Percentiles rank a stretch among this genome's conserved stretches.
These are phyloP conservation scores for Cicer cuneatum DNA, from an alignment of 306 rosid species.

Conservation along the genomic window DNA sequence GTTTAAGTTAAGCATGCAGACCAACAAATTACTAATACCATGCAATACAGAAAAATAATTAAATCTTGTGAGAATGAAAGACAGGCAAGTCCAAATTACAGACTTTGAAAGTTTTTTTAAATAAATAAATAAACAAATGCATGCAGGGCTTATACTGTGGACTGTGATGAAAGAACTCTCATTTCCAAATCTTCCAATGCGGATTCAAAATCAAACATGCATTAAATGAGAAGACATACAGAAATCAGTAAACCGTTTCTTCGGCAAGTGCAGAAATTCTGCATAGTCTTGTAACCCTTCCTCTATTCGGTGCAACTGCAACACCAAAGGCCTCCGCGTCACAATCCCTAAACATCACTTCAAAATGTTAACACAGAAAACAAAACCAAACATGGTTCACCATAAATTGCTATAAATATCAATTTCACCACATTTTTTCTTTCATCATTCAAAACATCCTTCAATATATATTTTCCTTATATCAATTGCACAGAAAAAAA, in stretches of 20 bases:
- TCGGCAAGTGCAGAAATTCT: slow-evolving; percentile 78
- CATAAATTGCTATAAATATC: neutral
- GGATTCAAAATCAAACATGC: slow-evolving; percentile 7
- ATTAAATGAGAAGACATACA: slow-evolving; percentile 55
- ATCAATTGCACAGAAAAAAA: neutral
- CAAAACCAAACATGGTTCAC: slow-evolving; percentile 10
- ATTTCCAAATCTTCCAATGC: slow-evolving; percentile 34
- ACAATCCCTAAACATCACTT: slow-evolving; percentile 73
- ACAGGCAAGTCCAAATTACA: neutral
- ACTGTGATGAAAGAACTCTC: slow-evolving; percentile 24
- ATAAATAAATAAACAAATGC: slow-evolving; percentile 3
- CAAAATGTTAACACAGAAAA: slow-evolving; percentile 34
- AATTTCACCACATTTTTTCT: neutral
- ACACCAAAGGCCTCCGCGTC: slow-evolving; percentile 90
- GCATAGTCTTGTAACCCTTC: slow-evolving; percentile 71
- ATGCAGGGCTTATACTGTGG: slow-evolving; percentile 17
- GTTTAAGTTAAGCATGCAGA: slow-evolving; percentile 15
- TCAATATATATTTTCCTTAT: neutral
- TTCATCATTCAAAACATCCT: slow-evolving; percentile 9
- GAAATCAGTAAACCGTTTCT: slow-evolving; percentile 67
- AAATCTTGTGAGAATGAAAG: slow-evolving; percentile 16
- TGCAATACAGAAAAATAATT: slow-evolving; percentile 23
- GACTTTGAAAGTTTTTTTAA: neutral
- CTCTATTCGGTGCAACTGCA: slow-evolving; percentile 75
- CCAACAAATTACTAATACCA: neutral